These are phyloP conservation scores for Isabelozyma heimii DNA, from an alignment of 805 yeast genomes.

Conservation along the genomic window DNA sequence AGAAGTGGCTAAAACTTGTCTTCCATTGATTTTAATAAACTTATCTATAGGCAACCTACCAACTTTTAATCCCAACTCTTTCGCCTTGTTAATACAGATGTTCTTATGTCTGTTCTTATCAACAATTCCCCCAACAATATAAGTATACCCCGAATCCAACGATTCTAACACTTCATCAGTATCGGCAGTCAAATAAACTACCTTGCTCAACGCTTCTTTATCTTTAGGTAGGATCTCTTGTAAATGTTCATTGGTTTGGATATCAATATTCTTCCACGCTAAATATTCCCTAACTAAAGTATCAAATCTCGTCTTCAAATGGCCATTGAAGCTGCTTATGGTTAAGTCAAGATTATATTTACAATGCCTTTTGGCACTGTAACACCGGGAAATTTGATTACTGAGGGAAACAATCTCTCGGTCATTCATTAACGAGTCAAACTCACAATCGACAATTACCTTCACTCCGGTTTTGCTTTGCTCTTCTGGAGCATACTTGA, in stretches of 20 bases:
- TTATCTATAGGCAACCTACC: constrained; percentile 86
- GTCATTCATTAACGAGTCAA: constrained; percentile 85
- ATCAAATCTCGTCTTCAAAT: constrained; percentile 68
- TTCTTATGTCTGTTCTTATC: constrained; percentile 88
- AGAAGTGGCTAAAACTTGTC: constrained; percentile 87
- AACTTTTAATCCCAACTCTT: constrained; percentile 63
- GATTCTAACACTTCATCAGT: constrained; percentile 66
- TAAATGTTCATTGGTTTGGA: constrained; percentile 37
- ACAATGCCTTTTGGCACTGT: constrained; percentile 71
- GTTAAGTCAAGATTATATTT: constrained; percentile 53
- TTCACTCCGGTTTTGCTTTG: constrained; percentile 50
- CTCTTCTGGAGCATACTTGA: constrained; percentile 32
- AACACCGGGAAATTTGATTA: constrained; percentile 77
- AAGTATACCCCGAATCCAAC: constrained; percentile 68
- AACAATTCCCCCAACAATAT: constrained; percentile 92
- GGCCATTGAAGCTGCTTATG: constrained; percentile 64
- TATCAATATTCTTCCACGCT: constrained; percentile 66
- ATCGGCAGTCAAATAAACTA: constrained; percentile 82
- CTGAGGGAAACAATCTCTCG: constrained; percentile 68
- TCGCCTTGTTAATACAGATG: constrained; percentile 80
- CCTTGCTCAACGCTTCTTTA: constrained; percentile 32
- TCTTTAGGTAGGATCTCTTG: constrained; percentile 24
- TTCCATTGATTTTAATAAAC: constrained; percentile 75
- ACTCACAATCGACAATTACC: constrained; percentile 82
- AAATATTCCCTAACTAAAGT: constrained; percentile 53